Evolutionary conservation across 495 filamentous ascomycete genomes (phyloP).

Genomic region (Parathielavia hyrcaniae): DNA sequence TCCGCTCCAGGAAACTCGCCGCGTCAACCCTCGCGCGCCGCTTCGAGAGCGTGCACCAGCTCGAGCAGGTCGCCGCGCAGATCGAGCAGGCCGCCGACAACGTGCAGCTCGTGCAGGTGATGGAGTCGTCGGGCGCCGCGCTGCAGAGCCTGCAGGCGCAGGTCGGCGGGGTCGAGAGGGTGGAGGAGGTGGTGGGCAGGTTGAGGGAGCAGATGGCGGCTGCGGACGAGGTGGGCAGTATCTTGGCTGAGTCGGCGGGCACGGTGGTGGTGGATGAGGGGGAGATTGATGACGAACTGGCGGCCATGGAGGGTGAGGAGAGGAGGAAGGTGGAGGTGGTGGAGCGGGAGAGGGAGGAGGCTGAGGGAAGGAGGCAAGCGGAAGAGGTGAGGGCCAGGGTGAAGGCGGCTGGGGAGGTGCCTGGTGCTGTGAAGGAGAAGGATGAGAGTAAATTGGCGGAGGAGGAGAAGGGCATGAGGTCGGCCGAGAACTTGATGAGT

Average conservation of each 20-base stretch:
- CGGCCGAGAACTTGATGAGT: constrained; percentile 30
- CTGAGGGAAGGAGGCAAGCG: constrained; percentile 27
- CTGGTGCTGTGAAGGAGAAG: constrained; percentile 22
- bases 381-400: constrained; percentile 31
- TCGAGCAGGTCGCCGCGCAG: constrained; percentile 71
- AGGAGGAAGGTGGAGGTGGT: constrained; percentile 39
- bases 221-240: constrained; percentile 73
- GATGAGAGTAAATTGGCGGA: constrained; percentile 13
- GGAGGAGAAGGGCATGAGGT: constrained; percentile 19
- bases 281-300: constrained; percentile 85
- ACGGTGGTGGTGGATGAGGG: constrained; percentile 61
- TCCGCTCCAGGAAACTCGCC: constrained; percentile 75
- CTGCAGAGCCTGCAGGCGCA: constrained; percentile 66
- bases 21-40: constrained; percentile 65
- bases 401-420: constrained; percentile 37
- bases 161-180: constrained; percentile 68
- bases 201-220: constrained; percentile 73
- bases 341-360: constrained; percentile 20
- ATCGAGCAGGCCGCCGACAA: constrained; percentile 84
- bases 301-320: constrained; percentile 61
- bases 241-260: constrained; percentile 55
- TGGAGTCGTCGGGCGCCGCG: constrained; percentile 68
- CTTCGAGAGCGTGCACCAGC: constrained; percentile 63
- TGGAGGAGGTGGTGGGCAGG: constrained; percentile 66
- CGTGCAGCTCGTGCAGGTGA: constrained; percentile 68